These are phyloP conservation scores for Phoma sp. DNA, from an alignment of 2,329 filamentous ascomycete species.

Conservation along the genomic window DNA sequence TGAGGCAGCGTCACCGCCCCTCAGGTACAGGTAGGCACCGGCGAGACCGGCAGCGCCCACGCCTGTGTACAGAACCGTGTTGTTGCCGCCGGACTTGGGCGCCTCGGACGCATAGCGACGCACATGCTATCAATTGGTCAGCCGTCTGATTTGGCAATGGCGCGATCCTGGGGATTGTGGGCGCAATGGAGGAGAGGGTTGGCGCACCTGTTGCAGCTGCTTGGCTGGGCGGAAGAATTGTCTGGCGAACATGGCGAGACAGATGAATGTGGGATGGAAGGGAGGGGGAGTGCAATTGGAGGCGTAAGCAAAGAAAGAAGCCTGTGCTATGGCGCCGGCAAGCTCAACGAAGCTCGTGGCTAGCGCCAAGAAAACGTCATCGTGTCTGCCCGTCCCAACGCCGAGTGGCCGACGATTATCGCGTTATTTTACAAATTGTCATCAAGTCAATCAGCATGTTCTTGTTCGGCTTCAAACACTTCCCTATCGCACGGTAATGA, in stretches of 20 bases:
- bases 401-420: constrained; percentile 1
- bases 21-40: constrained; percentile 60
- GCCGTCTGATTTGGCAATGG: constrained; percentile 22
- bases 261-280: constrained; percentile 29
- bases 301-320: constrained; percentile 11
- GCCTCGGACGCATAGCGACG: constrained; percentile 75
- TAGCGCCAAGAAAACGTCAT: constrained; percentile 23
- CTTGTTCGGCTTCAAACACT: neutral
- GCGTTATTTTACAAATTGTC: neutral
- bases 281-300: constrained; percentile 9
- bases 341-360: constrained; percentile 5
- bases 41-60: constrained; percentile 64
- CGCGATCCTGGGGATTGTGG: neutral
- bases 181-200: neutral
- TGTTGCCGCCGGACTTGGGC: constrained; percentile 58
- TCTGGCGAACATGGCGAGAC: constrained; percentile 52
- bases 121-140: constrained; percentile 59
- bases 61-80: constrained; percentile 62
- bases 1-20: constrained; percentile 37
- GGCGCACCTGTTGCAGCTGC: constrained; percentile 49
- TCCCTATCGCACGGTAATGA: too few species aligned
- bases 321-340: constrained; percentile 1
- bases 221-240: constrained; percentile 52
- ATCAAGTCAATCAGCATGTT: neutral
- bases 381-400: neutral